Evolutionary conservation across 2,329 filamentous ascomycete species (phyloP).

Genomic region (Fusarium sulawesiense): DNA sequence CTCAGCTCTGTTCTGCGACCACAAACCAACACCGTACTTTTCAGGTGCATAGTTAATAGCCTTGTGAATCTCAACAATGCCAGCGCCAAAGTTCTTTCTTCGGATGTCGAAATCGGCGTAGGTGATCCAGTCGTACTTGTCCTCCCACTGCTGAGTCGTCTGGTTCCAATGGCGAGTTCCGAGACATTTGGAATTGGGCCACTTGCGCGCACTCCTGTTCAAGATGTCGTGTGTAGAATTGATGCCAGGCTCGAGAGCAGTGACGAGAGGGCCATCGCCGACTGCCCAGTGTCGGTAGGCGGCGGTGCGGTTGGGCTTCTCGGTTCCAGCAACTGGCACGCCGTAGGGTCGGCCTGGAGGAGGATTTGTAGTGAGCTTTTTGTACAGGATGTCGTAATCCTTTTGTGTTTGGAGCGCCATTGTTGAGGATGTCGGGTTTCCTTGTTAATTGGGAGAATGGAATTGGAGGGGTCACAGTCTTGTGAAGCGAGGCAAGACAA

Average conservation of each 20-base stretch:
- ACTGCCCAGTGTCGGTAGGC: constrained; percentile 88
- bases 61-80: constrained; percentile 84
- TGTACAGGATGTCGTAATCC: constrained; percentile 55
- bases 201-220: constrained; percentile 71
- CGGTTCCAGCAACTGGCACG: constrained; percentile 79
- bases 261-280: constrained; percentile 75
- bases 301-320: constrained; percentile 76
- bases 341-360: constrained; percentile 82
- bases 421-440: constrained; percentile 36
- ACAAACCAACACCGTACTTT: constrained; percentile 82
- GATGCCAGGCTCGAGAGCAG: constrained; percentile 76
- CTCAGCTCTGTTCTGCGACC: constrained; percentile 87
- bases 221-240: constrained; percentile 85
- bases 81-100: constrained; percentile 85
- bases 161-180: constrained; percentile 85
- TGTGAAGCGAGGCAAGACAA: constrained; percentile 27
- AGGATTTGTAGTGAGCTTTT: constrained; percentile 70
- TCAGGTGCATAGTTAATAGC: constrained; percentile 70
- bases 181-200: constrained; percentile 77
- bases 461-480: constrained; percentile 18
- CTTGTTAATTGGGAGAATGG: constrained; percentile 1
- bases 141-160: constrained; percentile 75
- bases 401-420: constrained; percentile 48
- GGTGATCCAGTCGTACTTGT: constrained; percentile 84
- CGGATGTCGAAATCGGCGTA: constrained; percentile 83